Base-by-base conservation (phyloP, 2,329 filamentous ascomycete genomes). In the Colletotrichum falcatum region DNA sequence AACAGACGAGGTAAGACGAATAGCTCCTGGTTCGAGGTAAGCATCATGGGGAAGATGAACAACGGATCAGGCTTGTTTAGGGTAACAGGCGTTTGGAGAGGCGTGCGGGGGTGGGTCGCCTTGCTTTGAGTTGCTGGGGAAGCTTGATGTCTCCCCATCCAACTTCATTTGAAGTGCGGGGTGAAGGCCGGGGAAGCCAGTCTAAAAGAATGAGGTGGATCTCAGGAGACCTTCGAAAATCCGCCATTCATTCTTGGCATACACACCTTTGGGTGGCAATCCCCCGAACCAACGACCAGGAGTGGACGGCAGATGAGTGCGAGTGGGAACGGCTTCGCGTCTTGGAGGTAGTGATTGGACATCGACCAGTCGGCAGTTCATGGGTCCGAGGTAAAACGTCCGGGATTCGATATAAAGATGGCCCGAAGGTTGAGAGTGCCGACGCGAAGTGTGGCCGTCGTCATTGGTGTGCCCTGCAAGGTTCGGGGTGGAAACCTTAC, bases 331-430 rank as follows among this genome's bases (percentile, higher is more conserved):
- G 20, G 6, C 26, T 12, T 11, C 8, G 8, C 35, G 33, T 30
- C 14, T 39, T 37, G 16, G 35, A 28, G 12, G 23, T 49, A 7
- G 20, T 56, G 62, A 70, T 66, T 70, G 62, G 66, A 28, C 20
- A 23, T 56, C 11, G 23, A 23, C 39, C 18, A 5, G 18, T 12
- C 42, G 26, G 49, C 30, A 66, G 12, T 65, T 66, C 42, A 26
- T 53, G 37, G 46, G 56, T 26, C 28, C 44, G 53, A 20, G 18
- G 28, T 30, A 54, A 55, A 28, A 14, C 6, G 8, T 39, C 56
- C 56, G 49, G 67, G 49, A 16, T n/a, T 70, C 59, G 70, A 72
- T 8, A 8, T 48, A 70, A 66, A 70, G 66, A 66, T 72, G 66
- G 39, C 23, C 70, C 70, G 70, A 70, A 35, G 61, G 56, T 33